Conservation (phyloP, 768 basidiomycete species). For the Psilocybe azurescens region DNA sequence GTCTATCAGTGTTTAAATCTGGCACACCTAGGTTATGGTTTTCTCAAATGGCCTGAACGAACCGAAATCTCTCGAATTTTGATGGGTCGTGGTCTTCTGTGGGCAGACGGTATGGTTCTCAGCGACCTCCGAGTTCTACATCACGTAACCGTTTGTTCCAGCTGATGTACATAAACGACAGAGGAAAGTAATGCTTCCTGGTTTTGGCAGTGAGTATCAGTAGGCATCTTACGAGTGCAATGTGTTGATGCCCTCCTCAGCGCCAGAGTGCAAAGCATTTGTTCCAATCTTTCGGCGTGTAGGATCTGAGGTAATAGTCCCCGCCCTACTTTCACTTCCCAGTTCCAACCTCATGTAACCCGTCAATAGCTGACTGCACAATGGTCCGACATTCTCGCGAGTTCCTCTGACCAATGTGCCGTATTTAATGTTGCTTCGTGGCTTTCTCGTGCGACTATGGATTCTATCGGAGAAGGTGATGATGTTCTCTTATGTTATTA, state of each 20-base stretch:
- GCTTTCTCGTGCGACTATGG: conserved; percentile 55
- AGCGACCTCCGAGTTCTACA: background rate
- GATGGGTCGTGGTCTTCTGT: conserved; percentile 57
- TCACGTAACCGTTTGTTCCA: conserved; percentile 10
- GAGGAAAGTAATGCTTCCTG: conserved; percentile 57
- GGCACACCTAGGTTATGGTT: conserved; percentile 48
- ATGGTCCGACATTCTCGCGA: conserved; percentile 58
- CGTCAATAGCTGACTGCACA: conserved; percentile 46
- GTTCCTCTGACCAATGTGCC: conserved; percentile 41
- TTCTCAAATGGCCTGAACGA: conserved; percentile 55
- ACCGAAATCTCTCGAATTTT: conserved; percentile 53
- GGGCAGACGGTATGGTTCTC: conserved; percentile 53
- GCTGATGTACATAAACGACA: conserved; percentile 59
- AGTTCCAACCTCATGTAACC: background rate
- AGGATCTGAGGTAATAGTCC: conserved; percentile 42
- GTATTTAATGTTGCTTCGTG: conserved; percentile 55
- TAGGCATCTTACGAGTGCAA: background rate
- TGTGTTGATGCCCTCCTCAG: conserved; percentile 22
- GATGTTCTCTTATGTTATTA: background rate
- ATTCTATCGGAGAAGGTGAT: conserved; percentile 55
- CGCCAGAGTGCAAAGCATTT: conserved; percentile 54
- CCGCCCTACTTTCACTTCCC: conserved; percentile 15
- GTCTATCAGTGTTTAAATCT: conserved; percentile 4
- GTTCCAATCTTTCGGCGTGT: conserved; percentile 52
- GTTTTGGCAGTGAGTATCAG: conserved; percentile 48